These are phyloP conservation scores for Pythium aristosporum DNA, from an alignment of 352 stramenopile genomes.

Conservation along the genomic window DNA sequence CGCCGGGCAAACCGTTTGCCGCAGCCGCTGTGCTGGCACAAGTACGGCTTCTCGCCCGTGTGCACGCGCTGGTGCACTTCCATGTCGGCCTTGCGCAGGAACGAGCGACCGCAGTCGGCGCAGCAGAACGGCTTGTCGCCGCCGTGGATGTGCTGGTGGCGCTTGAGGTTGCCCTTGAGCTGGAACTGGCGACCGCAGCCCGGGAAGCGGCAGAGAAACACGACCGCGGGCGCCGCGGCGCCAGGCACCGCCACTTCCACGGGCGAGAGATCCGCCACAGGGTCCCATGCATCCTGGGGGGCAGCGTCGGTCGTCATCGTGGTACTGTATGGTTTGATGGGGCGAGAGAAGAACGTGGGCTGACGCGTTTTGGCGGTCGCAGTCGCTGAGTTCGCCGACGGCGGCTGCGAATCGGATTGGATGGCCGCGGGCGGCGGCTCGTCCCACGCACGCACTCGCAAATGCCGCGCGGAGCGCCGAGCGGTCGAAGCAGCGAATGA, in stretches of 20 bases:
- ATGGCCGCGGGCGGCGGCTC: background rate
- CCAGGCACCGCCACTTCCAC: conserved; percentile 3
- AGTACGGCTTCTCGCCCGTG: conserved; percentile 50
- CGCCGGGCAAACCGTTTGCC: conserved; percentile 43
- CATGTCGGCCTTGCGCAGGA: conserved; percentile 50
- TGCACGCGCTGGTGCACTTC: conserved; percentile 45
- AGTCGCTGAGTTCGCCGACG: background rate
- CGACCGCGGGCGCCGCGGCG: background rate
- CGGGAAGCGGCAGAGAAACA: conserved; percentile 30
- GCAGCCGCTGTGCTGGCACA: conserved; percentile 32
- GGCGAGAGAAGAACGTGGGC: background rate
- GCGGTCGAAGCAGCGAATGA: too few relatives aligned
- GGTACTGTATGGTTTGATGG: background rate
- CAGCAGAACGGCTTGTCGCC: conserved; percentile 38
- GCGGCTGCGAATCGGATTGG: background rate
- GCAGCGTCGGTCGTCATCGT: background rate
- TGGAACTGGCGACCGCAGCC: conserved; percentile 33
- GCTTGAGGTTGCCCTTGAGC: conserved; percentile 45
- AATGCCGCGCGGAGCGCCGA: background rate
- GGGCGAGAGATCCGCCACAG: conserved; percentile 18
- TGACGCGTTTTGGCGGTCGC: background rate
- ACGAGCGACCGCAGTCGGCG: conserved; percentile 34
- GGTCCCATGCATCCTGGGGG: conserved; percentile 6
- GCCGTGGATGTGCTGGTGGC: conserved; percentile 39
- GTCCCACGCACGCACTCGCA: background rate